Evolutionary conservation across 768 basidiomycete species (phyloP).

Genomic region (Naematelia encephala): DNA sequence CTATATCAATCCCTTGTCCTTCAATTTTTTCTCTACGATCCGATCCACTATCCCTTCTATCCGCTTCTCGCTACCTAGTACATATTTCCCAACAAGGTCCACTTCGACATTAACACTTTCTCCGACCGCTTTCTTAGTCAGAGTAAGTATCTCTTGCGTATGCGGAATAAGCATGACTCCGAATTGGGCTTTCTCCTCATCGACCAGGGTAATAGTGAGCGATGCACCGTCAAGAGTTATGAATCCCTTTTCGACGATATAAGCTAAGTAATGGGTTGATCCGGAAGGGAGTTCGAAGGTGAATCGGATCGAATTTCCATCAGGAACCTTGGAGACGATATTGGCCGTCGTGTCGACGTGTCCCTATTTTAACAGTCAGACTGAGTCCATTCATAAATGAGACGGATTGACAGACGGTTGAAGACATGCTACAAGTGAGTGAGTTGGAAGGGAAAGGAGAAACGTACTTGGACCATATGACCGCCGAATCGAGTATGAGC

Average conservation of each 20-base stretch:
- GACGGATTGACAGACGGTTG: no score
- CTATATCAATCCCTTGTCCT: constrained; percentile 29
- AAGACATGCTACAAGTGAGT: no score
- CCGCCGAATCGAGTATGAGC: constrained; percentile 89
- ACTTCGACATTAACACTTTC: constrained; percentile 88
- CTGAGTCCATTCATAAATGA: no score
- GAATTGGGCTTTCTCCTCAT: constrained; percentile 57
- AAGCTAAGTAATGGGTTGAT: constrained; percentile 62
- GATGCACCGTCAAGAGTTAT: constrained; percentile 91
- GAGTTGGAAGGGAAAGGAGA: background rate
- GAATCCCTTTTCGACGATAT: constrained; percentile 91
- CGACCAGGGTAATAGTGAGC: constrained; percentile 78
- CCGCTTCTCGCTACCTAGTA: constrained; percentile 36
- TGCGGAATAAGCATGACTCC: constrained; percentile 94
- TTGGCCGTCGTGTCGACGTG: constrained; percentile 89
- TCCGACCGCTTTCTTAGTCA: constrained; percentile 70
- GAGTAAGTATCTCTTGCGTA: constrained; percentile 81
- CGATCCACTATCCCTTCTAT: constrained; percentile 38
- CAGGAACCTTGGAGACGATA: constrained; percentile 62
- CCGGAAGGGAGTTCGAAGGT: constrained; percentile 66
- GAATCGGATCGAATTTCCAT: constrained; percentile 85
- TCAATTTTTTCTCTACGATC: constrained; percentile 41
- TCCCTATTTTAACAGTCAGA: no score
- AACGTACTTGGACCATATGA: constrained; percentile 85
- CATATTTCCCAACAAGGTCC: constrained; percentile 49